These are phyloP conservation scores for Cladosporium sp. DNA, from an alignment of 2,329 filamentous ascomycete genomes.

Conservation along the genomic window DNA sequence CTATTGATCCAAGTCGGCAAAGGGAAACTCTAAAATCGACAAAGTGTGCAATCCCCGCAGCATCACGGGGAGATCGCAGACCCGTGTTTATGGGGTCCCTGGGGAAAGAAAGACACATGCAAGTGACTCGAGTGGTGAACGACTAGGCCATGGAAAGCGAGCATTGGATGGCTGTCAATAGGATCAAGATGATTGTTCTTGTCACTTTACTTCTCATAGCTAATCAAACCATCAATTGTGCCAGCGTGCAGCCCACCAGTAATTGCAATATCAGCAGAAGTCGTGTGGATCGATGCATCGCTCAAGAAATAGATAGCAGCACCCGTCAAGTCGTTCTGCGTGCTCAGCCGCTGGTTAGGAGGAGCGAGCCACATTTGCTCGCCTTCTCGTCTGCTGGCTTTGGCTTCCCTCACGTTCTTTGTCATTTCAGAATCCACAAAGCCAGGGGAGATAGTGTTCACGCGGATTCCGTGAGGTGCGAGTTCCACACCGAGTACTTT, in stretches of 20 bases:
- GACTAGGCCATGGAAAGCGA: no score
- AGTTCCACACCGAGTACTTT: constrained; percentile 33
- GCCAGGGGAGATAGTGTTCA: constrained; percentile 26
- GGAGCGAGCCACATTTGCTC: constrained; percentile 11
- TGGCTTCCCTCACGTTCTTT: constrained; percentile 17
- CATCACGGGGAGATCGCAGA: no score
- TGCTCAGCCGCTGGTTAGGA: constrained; percentile 8
- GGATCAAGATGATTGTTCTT: no score
- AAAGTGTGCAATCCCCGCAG: no score
- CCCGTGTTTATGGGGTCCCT: no score
- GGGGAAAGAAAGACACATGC: no score
- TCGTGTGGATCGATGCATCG: constrained; percentile 41
- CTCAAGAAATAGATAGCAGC: constrained; percentile 40
- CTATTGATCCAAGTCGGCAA: no score
- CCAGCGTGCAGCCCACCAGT: constrained; percentile 26
- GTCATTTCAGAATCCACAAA: constrained; percentile 27
- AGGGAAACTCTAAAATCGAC: no score
- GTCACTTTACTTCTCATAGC: constrained; percentile 2
- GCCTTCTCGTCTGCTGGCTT: constrained; percentile 5
- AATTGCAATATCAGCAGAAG: constrained; percentile 33
- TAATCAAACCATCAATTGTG: constrained; percentile 10
- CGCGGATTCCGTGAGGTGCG: constrained; percentile 25
- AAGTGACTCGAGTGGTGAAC: no score
- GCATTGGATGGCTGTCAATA: no score
- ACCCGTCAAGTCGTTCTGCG: constrained; percentile 23